phyloP scores from a whole-genome alignment of 2,329 filamentous ascomycete genomes.

The Aspergillus caelatus region DNA sequence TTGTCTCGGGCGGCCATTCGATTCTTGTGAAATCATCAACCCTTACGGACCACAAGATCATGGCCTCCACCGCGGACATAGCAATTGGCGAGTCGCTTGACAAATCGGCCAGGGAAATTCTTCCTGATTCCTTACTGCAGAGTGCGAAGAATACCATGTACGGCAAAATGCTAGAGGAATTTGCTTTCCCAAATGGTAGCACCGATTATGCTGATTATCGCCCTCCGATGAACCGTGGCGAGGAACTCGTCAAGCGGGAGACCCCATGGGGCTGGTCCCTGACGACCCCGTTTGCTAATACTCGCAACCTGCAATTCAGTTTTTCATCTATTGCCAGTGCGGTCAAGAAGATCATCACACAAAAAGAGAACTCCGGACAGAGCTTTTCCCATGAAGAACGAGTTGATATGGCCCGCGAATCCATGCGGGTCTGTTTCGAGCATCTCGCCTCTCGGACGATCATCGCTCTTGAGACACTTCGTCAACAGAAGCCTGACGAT shows the following conservation, averaged over 20 bases:
- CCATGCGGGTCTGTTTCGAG: constrained; percentile 83
- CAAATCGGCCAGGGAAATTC: constrained; percentile 76
- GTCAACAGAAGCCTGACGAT: constrained; percentile 17
- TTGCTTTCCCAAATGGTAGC: constrained; percentile 65
- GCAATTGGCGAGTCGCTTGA: constrained; percentile 91
- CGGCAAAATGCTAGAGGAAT: constrained; percentile 75
- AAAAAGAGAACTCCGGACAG: constrained; percentile 33
- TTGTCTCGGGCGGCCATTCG: constrained; percentile 92
- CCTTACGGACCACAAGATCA: constrained; percentile 69
- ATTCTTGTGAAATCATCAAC: constrained; percentile 75
- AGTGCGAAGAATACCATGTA: constrained; percentile 71
- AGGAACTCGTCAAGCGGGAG: constrained; percentile 58
- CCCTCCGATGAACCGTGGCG: constrained; percentile 59
- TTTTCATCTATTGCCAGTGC: constrained; percentile 73
- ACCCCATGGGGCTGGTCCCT: constrained; percentile 68
- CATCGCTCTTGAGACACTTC: constrained; percentile 61
- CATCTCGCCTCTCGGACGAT: constrained; percentile 78
- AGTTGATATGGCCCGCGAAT: constrained; percentile 67
- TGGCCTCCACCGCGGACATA: constrained; percentile 75
- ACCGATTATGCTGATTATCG: constrained; percentile 53
- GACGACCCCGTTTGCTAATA: constrained; percentile 66
- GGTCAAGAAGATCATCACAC: constrained; percentile 60
- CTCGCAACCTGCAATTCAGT: constrained; percentile 66
- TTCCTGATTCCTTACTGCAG: constrained; percentile 64
- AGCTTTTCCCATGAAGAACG: constrained; percentile 62